Conservation (phyloP, 306 rosid species). For the apple (Malus domestica) region DNA sequence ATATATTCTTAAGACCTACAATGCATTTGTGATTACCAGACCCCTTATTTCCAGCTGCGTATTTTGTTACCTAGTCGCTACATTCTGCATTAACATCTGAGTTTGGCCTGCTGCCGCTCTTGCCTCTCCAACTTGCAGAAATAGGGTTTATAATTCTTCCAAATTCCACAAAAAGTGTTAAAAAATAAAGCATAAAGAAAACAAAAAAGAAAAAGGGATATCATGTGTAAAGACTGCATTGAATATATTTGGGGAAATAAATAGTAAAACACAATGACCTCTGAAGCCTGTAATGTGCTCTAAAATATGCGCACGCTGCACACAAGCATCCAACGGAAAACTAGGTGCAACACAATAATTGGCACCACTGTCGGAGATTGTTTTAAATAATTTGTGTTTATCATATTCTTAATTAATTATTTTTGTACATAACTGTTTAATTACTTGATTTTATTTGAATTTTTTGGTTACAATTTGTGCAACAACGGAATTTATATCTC, state of each 20-base stretch:
- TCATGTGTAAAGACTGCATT: neutral
- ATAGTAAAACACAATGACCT: neutral
- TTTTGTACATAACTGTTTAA: too few species aligned
- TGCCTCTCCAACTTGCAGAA: slow-evolving; percentile 64
- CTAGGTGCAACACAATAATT: neutral
- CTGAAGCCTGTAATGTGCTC: neutral
- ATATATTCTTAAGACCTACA: too few species aligned
- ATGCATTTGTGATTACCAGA: slow-evolving; percentile 62
- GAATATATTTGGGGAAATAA: neutral
- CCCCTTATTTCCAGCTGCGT: slow-evolving; percentile 73
- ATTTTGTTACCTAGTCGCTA: slow-evolving; percentile 77
- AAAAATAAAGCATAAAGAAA: neutral
- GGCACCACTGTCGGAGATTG: too few species aligned
- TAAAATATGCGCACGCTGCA: too few species aligned
- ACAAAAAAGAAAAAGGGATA: neutral
- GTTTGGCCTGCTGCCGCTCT: slow-evolving; percentile 83
- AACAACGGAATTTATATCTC: too few species aligned
- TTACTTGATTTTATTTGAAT: too few species aligned
- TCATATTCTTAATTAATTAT: too few species aligned
- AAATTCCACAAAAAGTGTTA: neutral
- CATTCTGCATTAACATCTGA: slow-evolving; percentile 70
- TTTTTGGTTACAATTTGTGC: too few species aligned
- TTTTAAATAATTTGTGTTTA: too few species aligned
- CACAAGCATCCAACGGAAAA: neutral
- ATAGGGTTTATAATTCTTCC: neutral